A percentile compares a stretch with the other conserved stretches of the same genome.
These are phyloP conservation scores for Aspergillus glaucus DNA, from an alignment of 2,329 filamentous ascomycete species.

Conservation along the genomic window DNA sequence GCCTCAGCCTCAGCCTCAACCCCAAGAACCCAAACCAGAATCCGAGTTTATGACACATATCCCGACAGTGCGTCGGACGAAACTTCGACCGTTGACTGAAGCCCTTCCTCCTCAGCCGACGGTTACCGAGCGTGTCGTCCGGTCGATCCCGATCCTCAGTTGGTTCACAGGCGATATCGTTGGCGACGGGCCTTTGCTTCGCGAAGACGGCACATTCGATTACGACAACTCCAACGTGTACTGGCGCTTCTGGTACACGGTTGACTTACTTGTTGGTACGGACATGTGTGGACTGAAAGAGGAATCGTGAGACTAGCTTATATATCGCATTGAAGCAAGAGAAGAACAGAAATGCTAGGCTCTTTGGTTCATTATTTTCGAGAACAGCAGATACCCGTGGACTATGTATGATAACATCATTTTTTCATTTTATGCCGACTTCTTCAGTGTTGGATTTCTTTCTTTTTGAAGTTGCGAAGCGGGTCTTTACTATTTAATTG, in stretches of 20 bases:
- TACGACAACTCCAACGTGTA: conserved; percentile 58
- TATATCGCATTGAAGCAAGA: not conserved
- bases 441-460: not conserved
- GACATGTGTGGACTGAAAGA: conserved; percentile 56
- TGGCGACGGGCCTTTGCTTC: conserved; percentile 40
- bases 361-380: not conserved
- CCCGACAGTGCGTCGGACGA: conserved; percentile 59
- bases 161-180: conserved; percentile 60
- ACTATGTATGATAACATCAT: conserved; percentile 1
- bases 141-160: conserved; percentile 61
- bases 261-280: conserved; percentile 52
- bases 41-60: conserved; percentile 52
- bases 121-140: conserved; percentile 56
- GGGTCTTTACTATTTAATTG: not conserved
- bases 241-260: conserved; percentile 54
- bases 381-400: conserved; percentile 1
- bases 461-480: not conserved
- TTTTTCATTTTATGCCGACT: not conserved
- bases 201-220: conserved; percentile 55
- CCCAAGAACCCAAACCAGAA: conserved; percentile 28
- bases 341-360: not conserved
- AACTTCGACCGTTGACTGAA: conserved; percentile 62
- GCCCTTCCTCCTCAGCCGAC: conserved; percentile 65
- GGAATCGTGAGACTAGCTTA: conserved; percentile 30
- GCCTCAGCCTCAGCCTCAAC: not conserved